Evolutionary conservation across 306 rosid genomes (phyloP), one percentile per base, ranked within the genome.

Genomic region (Lotus japonicus): DNA sequence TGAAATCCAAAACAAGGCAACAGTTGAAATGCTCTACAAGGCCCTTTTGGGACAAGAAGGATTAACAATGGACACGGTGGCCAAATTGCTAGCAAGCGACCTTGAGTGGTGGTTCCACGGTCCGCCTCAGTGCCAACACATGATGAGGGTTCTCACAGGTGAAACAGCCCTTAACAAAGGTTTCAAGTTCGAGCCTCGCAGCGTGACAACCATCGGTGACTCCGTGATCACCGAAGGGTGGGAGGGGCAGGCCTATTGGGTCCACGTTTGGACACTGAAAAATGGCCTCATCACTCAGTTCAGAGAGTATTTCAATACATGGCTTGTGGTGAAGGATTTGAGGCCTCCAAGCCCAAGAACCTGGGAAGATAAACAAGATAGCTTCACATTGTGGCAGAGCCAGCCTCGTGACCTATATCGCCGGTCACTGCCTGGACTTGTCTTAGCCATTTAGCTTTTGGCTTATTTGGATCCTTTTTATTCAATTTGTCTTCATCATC

Each of bases 71-170:
- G 83, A 65, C 8, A 46, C 56, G 1, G 87, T 83, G 55, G 61
- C 86, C 4, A 68, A 72, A 60, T 73, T 90, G 57, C 71, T 90
- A 23, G 91, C 94, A 7, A 69, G 78, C 48, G 98, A 90, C 66
- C 86, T 92, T 2, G 98, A 88, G 51, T 92, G 87, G 87, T 92
- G 98, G 97, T 92, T 92, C 87, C 98, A 92, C 44, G 98, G 98
- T 1, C 98, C 98, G 3, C 98, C 94, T 3, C 59, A 77, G 31
- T 82, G 97, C 79, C 89, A 92, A 43, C 95, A 92, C 87, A 92
- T 92, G 98, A 92, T 88, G 98, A 77, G 63, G 68, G 78, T 86
- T 67, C 91, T 92, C 5, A 92, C 98, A 0, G 98, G 96, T 3
- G 92, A 84, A 57, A 71, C 72, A 9, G 49, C 77, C 2, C 68